These are phyloP conservation scores for Coccomyxa sp. DNA, from an alignment of 139 green algal species.

Conservation along the genomic window DNA sequence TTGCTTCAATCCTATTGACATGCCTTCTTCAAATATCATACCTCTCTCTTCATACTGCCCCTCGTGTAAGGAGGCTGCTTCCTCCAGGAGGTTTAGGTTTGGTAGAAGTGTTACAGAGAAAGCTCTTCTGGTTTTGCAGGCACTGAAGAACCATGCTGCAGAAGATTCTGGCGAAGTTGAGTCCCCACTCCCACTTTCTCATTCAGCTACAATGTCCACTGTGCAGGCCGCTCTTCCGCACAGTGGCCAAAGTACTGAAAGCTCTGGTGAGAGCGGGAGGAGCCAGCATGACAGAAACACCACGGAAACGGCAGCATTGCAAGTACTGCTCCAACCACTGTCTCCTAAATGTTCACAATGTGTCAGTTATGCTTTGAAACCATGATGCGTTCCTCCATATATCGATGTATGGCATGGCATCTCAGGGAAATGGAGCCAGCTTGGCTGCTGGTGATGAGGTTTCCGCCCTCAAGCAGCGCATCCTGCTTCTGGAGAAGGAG, in stretches of 20 bases:
- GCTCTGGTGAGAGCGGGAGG: background rate
- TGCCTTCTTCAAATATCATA: background rate
- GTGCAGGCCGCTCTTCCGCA: background rate
- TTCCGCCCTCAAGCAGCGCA: background rate
- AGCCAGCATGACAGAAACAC: background rate
- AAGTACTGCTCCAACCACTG: background rate
- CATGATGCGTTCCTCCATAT: background rate
- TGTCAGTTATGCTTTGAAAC: background rate
- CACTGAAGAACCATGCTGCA: background rate
- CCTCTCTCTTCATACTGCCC: background rate
- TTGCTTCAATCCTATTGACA: background rate
- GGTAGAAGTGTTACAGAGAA: background rate
- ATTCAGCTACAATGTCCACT: background rate
- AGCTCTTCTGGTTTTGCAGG: background rate
- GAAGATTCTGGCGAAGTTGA: background rate
- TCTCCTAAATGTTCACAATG: background rate
- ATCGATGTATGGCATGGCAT: background rate
- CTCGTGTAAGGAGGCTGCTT: background rate
- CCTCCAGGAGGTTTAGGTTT: background rate
- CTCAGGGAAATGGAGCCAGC: background rate
- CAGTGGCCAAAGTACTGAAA: background rate
- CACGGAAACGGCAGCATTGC: background rate
- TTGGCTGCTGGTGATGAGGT: background rate
- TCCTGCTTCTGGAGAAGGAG: constrained; percentile 14
- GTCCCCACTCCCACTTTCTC: background rate